Conservation (phyloP, 2,329 filamentous ascomycete species). For the Akanthomyces dipterigenus region DNA sequence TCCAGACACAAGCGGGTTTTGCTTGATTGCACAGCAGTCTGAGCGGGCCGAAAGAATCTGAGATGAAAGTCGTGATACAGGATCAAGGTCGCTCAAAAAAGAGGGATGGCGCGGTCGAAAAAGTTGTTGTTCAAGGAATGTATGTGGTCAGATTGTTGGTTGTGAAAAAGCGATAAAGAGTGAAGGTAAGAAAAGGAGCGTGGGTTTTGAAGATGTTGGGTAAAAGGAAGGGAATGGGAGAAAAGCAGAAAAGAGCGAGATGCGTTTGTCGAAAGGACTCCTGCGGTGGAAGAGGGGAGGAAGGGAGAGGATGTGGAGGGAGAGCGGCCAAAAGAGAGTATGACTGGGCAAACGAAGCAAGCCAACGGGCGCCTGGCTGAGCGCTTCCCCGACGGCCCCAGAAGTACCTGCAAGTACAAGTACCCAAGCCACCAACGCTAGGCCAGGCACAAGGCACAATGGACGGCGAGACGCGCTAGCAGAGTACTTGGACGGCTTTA, state of each 20-base stretch:
- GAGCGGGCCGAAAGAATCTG: conserved; percentile 1
- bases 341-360: not conserved
- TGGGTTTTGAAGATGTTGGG: not conserved
- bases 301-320: not conserved
- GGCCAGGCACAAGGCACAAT: not conserved
- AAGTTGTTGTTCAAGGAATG: conserved; percentile 4
- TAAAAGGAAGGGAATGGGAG: not conserved
- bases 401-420: conserved; percentile 1
- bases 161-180: not conserved
- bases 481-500: not conserved
- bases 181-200: conserved; percentile 3
- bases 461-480: not conserved
- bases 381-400: not conserved
- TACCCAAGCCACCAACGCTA: not conserved
- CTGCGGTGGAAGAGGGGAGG: not conserved
- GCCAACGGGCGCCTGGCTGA: not conserved
- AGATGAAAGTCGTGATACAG: conserved; percentile 2
- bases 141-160: conserved; percentile 1
- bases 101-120: not conserved
- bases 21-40: conserved; percentile 10
- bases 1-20: not conserved
- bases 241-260: not conserved
- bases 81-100: conserved; percentile 2
- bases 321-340: not conserved
- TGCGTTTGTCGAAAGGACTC: not conserved